phyloP scores from a whole-genome alignment of 2,329 filamentous ascomycete species.

The Aspergillus transmontanensis region DNA sequence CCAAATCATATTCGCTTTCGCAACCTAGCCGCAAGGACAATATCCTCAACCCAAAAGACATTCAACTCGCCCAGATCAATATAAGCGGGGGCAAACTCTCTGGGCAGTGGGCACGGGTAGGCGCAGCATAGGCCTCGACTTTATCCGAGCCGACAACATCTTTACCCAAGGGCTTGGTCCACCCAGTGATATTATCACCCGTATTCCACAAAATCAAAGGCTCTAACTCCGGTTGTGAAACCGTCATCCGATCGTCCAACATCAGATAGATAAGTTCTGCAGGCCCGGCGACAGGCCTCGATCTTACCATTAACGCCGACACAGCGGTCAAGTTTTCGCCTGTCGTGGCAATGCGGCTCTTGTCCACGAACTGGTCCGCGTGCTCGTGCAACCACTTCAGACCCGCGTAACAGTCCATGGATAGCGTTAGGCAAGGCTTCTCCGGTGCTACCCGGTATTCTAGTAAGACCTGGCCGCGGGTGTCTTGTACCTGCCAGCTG shows the following conservation, averaged over 20 bases:
- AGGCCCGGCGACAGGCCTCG: slow-evolving; percentile 29
- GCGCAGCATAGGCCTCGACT: slow-evolving; percentile 41
- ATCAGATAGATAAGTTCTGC: slow-evolving; percentile 50
- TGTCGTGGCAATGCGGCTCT: slow-evolving; percentile 41
- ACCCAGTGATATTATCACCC: slow-evolving; percentile 45
- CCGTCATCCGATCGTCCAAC: slow-evolving; percentile 49
- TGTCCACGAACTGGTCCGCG: slow-evolving; percentile 43
- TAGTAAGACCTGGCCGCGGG: slow-evolving; percentile 27
- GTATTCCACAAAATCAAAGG: slow-evolving; percentile 39
- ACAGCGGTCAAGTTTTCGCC: slow-evolving; percentile 48
- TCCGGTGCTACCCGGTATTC: slow-evolving; percentile 32
- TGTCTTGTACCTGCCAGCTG: slow-evolving; percentile 17
- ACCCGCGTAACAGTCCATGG: slow-evolving; percentile 30
- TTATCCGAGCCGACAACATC: slow-evolving; percentile 32
- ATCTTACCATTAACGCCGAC: slow-evolving; percentile 44
- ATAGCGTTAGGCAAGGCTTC: slow-evolving; percentile 22
- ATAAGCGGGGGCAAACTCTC: slow-evolving; percentile 48
- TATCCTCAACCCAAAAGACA: slow-evolving; percentile 45
- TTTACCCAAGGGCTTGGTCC: slow-evolving; percentile 45
- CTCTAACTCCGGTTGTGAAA: slow-evolving; percentile 36
- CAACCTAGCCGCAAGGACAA: slow-evolving; percentile 46
- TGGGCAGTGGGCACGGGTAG: slow-evolving; percentile 39
- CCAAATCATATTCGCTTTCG: slow-evolving; percentile 44
- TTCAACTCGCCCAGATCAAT: slow-evolving; percentile 50
- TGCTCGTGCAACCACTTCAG: slow-evolving; percentile 44